These are phyloP conservation scores for Hypomyces perniciosus DNA, from an alignment of 2,329 filamentous ascomycete genomes.

Conservation along the genomic window DNA sequence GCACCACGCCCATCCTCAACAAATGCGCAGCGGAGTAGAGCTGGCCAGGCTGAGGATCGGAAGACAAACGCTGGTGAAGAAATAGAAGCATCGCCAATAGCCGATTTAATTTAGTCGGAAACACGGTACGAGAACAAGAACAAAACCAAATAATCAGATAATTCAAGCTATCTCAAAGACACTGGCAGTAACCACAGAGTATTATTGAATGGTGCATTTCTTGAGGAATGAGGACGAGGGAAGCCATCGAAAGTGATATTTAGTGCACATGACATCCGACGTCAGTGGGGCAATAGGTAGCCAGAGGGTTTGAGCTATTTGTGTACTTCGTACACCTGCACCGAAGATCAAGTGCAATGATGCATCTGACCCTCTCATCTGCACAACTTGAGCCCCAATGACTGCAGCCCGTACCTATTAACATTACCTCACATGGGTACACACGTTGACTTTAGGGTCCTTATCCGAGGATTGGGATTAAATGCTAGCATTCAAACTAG, in stretches of 20 bases:
- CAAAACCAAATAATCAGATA: not conserved
- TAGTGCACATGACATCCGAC: not conserved
- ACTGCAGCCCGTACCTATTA: too few species aligned
- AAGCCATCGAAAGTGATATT: not conserved
- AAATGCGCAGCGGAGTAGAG: not conserved
- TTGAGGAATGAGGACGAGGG: not conserved
- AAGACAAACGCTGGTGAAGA: conserved; percentile 20
- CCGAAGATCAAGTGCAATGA: too few species aligned
- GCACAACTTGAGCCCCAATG: too few species aligned
- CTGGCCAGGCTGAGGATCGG: not conserved
- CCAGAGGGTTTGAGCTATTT: too few species aligned
- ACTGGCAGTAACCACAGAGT: too few species aligned
- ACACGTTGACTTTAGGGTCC: too few species aligned
- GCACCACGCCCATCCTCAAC: not conserved
- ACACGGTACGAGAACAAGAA: not conserved
- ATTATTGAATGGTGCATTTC: not conserved
- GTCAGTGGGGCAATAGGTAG: not conserved
- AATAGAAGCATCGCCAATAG: conserved; percentile 16
- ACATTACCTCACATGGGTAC: too few species aligned
- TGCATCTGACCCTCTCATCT: too few species aligned
- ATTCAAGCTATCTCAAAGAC: not conserved
- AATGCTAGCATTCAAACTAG: too few species aligned
- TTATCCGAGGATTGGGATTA: too few species aligned
- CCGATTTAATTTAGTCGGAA: not conserved
- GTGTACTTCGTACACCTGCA: too few species aligned